Evolutionary conservation across 129 eudicot species (phyloP).

Genomic region (Helichrysum umbraculigerum): DNA sequence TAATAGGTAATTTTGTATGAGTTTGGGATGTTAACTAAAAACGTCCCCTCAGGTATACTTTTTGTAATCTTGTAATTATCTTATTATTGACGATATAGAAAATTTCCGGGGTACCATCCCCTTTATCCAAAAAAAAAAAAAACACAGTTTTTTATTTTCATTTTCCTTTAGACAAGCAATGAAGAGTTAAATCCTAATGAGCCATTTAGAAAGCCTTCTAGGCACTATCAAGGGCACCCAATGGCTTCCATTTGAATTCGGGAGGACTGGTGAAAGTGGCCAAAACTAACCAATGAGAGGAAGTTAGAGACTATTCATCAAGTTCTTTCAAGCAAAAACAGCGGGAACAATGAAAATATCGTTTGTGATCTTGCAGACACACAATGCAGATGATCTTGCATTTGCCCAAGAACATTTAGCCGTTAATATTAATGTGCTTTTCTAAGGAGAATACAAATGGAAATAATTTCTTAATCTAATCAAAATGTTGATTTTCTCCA

Average conservation of each 20-base stretch:
- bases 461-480: conserved; percentile 1
- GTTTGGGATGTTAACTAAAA: no score
- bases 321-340: conserved; percentile 9
- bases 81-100: no score
- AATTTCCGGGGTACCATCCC: no score
- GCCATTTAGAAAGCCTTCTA: conserved; percentile 11
- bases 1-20: no score
- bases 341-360: conserved; percentile 5
- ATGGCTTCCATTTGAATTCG: neutral
- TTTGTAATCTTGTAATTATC: no score
- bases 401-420: neutral
- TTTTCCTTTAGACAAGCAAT: neutral
- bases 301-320: neutral
- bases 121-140: no score
- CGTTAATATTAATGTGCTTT: neutral
- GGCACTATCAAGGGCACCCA: neutral
- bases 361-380: conserved; percentile 2
- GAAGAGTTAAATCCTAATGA: conserved; percentile 8
- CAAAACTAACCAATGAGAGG: conserved; percentile 12
- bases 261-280: neutral
- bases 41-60: no score
- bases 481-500: conserved; percentile 19
- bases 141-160: neutral
- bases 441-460: conserved; percentile 5
- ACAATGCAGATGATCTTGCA: neutral